A percentile compares a stretch with the other conserved stretches of the same genome.
phyloP scores from a whole-genome alignment of 306 rosid genomes.

The Cucurbita moschata region DNA sequence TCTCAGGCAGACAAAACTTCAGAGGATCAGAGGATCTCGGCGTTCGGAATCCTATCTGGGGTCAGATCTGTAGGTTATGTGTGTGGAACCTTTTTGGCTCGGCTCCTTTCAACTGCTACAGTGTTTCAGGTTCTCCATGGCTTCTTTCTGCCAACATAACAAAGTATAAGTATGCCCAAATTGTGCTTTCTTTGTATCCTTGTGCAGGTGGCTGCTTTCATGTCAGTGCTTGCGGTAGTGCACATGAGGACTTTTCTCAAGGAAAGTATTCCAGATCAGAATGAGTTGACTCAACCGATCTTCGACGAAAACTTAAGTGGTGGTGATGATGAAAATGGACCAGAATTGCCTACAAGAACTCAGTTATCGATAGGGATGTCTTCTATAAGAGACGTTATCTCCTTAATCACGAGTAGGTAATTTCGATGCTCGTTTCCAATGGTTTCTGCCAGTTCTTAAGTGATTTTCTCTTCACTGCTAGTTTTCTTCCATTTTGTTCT shows the following conservation, averaged over 20 bases:
- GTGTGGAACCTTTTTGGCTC: constrained; percentile 55
- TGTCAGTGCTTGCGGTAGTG: constrained; percentile 34
- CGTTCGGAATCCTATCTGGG: constrained; percentile 71
- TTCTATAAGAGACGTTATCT: constrained; percentile 23
- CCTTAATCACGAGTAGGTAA: constrained; percentile 47
- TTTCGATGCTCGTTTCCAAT: background rate
- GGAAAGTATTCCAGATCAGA: constrained; percentile 32
- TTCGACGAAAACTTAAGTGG: constrained; percentile 17
- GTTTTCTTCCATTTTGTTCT: background rate
- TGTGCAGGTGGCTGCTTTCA: constrained; percentile 46
- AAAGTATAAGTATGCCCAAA: background rate
- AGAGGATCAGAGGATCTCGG: constrained; percentile 33
- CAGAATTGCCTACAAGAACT: constrained; percentile 6
- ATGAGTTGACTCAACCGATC: constrained; percentile 31
- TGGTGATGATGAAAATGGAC: constrained; percentile 5
- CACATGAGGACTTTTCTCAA: constrained; percentile 73
- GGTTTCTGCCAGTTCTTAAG: background rate
- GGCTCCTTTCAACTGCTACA: constrained; percentile 44
- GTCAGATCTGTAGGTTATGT: constrained; percentile 45
- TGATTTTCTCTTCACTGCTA: background rate
- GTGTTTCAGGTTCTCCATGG: constrained; percentile 46
- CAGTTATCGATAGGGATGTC: constrained; percentile 35
- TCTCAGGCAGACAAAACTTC: constrained; percentile 53
- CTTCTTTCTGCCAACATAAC: background rate
- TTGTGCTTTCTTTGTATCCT: background rate